Conservation (phyloP, 352 stramenopile species). For the Blastocystis sp. region DNA sequence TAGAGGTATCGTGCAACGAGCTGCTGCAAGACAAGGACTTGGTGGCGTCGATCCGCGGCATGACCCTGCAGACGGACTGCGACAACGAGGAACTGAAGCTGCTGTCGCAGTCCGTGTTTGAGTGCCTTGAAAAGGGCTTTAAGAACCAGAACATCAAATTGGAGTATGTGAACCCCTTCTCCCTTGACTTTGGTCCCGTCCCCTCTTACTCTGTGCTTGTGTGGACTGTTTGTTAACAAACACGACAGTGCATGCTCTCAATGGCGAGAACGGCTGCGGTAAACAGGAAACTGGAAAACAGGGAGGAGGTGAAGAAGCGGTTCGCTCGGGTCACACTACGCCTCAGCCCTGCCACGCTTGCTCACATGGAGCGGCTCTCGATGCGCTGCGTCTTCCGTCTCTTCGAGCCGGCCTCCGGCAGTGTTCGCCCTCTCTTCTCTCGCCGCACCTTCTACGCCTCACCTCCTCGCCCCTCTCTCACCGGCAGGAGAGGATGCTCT, state of each 20-base stretch:
- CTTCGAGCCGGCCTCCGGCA: not conserved
- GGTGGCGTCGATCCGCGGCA: not conserved
- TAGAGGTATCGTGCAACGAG: conserved; percentile 13
- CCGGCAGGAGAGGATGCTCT: too few species aligned
- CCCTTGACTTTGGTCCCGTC: not conserved
- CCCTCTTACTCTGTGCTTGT: not conserved
- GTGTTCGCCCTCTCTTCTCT: not conserved
- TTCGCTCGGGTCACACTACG: not conserved
- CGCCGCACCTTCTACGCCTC: not conserved
- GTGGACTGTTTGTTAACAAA: not conserved
- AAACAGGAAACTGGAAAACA: not conserved
- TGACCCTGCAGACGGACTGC: not conserved
- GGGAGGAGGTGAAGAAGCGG: not conserved
- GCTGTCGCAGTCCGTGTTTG: not conserved
- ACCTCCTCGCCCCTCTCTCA: not conserved
- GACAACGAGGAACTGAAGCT: not conserved
- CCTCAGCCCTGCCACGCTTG: not conserved
- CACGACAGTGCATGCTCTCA: not conserved
- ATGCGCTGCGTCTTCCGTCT: not conserved
- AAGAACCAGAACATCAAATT: not conserved
- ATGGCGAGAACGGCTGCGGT: not conserved
- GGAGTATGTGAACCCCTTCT: not conserved
- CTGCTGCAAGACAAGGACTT: conserved; percentile 34
- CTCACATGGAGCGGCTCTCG: not conserved
- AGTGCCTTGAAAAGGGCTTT: not conserved